These are phyloP conservation scores for Beauveria rudraprayagi DNA, from an alignment of 2,329 filamentous ascomycete species.

Conservation along the genomic window DNA sequence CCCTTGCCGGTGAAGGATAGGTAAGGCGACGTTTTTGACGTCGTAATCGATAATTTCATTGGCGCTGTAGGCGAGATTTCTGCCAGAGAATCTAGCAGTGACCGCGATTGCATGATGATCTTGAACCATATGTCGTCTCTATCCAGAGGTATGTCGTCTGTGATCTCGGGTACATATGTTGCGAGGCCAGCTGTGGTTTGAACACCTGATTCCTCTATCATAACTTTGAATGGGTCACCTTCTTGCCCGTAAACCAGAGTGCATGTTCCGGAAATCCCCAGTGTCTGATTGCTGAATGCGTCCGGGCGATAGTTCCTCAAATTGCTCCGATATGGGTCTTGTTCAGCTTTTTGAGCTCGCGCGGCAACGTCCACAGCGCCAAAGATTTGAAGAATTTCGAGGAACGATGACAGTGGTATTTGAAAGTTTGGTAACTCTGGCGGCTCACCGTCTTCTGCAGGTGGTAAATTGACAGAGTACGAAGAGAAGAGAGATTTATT, in stretches of 20 bases:
- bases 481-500: slow-evolving; percentile 83
- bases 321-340: slow-evolving; percentile 54
- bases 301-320: slow-evolving; percentile 55
- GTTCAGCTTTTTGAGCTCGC: slow-evolving; percentile 49
- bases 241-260: slow-evolving; percentile 67
- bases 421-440: slow-evolving; percentile 63
- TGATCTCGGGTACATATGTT: slow-evolving; percentile 71
- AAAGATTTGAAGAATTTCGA: slow-evolving; percentile 94
- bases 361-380: slow-evolving; percentile 65
- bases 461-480: slow-evolving; percentile 58
- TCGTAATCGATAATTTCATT: slow-evolving; percentile 59
- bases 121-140: slow-evolving; percentile 76
- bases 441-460: slow-evolving; percentile 29
- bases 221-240: slow-evolving; percentile 74
- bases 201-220: slow-evolving; percentile 77
- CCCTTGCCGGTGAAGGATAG: slow-evolving; percentile 62
- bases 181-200: slow-evolving; percentile 84
- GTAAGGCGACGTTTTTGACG: slow-evolving; percentile 56
- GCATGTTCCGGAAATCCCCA: slow-evolving; percentile 81
- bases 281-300: slow-evolving; percentile 74
- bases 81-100: slow-evolving; percentile 62
- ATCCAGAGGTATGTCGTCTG: slow-evolving; percentile 82
- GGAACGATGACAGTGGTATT: slow-evolving; percentile 75
- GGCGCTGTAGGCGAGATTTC: slow-evolving; percentile 67
- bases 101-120: slow-evolving; percentile 81